A percentile compares a stretch with the other conserved stretches of the same genome.
Conservation (phyloP, 2,329 filamentous ascomycete genomes). For the Tolypocladium amazonense region DNA sequence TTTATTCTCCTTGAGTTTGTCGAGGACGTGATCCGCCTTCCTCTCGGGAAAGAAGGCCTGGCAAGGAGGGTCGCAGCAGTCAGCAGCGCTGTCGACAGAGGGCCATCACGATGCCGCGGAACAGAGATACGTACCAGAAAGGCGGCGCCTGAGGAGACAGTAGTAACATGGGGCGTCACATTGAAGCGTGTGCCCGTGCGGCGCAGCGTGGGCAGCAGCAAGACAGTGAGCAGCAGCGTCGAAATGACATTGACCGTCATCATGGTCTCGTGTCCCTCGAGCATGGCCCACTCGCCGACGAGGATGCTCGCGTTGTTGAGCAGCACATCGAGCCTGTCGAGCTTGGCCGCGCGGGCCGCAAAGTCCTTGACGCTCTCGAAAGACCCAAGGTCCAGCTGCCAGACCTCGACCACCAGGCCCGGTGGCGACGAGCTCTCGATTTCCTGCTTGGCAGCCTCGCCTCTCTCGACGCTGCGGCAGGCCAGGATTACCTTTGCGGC, state of each 20-base stretch:
- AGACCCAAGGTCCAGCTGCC: constrained; percentile 30
- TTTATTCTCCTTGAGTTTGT: constrained; percentile 16
- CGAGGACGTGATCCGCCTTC: constrained; percentile 18
- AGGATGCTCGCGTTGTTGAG: constrained; percentile 27
- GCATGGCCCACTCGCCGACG: constrained; percentile 7
- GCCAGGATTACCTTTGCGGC: constrained; percentile 31
- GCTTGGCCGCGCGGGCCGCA: constrained; percentile 12
- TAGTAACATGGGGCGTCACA: constrained; percentile 21
- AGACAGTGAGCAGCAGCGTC: constrained; percentile 31
- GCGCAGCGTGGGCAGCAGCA: constrained; percentile 30
- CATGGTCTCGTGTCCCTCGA: constrained; percentile 29
- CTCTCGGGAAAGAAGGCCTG: constrained; percentile 23
- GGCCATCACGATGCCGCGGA: neutral
- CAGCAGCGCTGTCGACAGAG: neutral
- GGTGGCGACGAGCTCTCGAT: constrained; percentile 19
- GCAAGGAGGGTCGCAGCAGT: neutral
- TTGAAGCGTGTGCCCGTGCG: constrained; percentile 21
- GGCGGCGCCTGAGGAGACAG: constrained; percentile 26
- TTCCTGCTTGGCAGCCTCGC: constrained; percentile 25
- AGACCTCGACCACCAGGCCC: constrained; percentile 25
- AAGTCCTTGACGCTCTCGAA: constrained; percentile 27
- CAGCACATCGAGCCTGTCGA: constrained; percentile 31
- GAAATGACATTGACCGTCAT: constrained; percentile 36
- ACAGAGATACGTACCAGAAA: constrained; percentile 6
- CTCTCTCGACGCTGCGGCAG: constrained; percentile 27